phyloP scores from a whole-genome alignment of 1,284 basidiomycete genomes.

The Rhizoctonia solani region DNA sequence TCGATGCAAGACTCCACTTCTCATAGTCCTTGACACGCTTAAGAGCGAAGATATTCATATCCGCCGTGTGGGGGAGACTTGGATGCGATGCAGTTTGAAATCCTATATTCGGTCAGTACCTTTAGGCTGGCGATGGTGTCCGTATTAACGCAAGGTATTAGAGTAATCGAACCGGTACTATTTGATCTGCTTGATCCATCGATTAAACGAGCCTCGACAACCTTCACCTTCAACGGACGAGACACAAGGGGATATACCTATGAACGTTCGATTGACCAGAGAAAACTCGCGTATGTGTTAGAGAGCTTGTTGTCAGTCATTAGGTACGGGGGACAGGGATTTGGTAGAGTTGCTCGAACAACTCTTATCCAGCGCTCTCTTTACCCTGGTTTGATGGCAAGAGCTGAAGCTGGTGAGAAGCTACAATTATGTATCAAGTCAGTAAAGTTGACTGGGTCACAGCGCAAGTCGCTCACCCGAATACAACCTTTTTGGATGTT shows the following conservation, averaged over 20 bases:
- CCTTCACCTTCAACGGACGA: constrained; percentile 61
- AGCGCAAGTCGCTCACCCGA: constrained; percentile 59
- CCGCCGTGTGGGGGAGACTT: constrained; percentile 84
- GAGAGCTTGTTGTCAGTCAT: constrained; percentile 79
- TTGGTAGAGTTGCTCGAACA: constrained; percentile 68
- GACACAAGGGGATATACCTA: constrained; percentile 71
- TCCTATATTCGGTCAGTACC: constrained; percentile 77
- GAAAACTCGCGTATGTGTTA: constrained; percentile 68
- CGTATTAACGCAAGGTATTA: constrained; percentile 44
- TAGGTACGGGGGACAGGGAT: constrained; percentile 86
- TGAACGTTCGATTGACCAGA: constrained; percentile 76
- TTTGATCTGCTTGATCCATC: constrained; percentile 73
- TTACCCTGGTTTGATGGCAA: constrained; percentile 59
- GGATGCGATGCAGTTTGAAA: constrained; percentile 93
- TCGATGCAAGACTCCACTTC: constrained; percentile 80
- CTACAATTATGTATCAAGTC: background rate
- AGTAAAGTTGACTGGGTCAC: constrained; percentile 35
- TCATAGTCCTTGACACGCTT: constrained; percentile 83
- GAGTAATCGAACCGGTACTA: constrained; percentile 87
- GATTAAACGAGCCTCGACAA: constrained; percentile 58
- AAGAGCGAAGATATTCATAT: constrained; percentile 73
- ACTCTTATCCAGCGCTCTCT: constrained; percentile 65
- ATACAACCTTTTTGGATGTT: constrained; percentile 74
- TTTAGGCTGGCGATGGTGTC: background rate
- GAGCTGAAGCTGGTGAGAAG: constrained; percentile 61